Conservation (phyloP, 148 eudicot genomes). For the Hydrangea macrophylla region DNA sequence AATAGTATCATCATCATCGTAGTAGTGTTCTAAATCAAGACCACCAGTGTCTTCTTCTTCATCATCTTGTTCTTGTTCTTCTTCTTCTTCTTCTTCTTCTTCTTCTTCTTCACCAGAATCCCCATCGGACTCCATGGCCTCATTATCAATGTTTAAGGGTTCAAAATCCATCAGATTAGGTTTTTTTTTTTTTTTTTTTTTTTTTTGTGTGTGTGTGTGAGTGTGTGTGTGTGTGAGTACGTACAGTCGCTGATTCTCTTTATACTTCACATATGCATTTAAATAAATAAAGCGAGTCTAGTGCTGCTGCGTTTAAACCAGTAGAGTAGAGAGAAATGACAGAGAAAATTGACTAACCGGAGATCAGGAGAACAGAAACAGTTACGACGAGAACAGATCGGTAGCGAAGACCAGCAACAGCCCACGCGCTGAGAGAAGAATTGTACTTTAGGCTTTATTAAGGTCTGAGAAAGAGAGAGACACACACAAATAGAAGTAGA, state of each 20-base stretch:
- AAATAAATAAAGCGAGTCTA: background rate
- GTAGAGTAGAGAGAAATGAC: conserved; percentile 3
- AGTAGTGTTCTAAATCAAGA: conserved; percentile 9
- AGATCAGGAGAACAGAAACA: background rate
- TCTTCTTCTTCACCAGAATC: conserved; percentile 16
- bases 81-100: too few species aligned
- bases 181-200: background rate
- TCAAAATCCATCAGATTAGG: conserved; percentile 14
- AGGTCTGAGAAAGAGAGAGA: background rate
- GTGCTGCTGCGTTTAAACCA: background rate
- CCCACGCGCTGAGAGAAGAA: background rate
- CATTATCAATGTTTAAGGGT: conserved; percentile 15
- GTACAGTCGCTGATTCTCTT: too few species aligned
- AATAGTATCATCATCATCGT: conserved; percentile 8
- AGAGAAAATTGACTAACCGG: conserved; percentile 10
- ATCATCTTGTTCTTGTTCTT: too few species aligned
- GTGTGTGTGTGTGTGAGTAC: too few species aligned
- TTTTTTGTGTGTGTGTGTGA: too few species aligned
- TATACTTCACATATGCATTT: background rate
- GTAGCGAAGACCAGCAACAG: conserved; percentile 1
- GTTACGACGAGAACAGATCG: background rate
- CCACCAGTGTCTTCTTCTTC: conserved; percentile 12
- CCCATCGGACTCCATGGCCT: conserved; percentile 12
- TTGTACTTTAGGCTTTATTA: background rate
- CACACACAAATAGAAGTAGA: too few species aligned